Conservation (phyloP, 1,284 basidiomycete genomes). For the Somion occarium region DNA sequence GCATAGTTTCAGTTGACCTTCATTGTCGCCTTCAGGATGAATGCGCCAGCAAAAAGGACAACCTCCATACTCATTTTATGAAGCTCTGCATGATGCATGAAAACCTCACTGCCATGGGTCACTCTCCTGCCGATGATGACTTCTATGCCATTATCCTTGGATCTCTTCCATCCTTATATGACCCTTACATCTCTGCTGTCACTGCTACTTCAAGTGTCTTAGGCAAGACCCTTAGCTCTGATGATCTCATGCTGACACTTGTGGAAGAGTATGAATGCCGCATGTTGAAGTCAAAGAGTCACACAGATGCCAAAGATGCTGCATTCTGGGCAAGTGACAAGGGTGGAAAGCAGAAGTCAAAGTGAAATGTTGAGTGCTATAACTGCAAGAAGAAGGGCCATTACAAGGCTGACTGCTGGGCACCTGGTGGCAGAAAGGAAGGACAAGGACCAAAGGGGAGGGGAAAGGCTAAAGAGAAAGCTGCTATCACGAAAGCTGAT, state of each 20-base stretch:
- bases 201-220: slow-evolving; percentile 1
- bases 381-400: slow-evolving; percentile 25
- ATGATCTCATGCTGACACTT: slow-evolving; percentile 13
- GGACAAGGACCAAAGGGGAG: no score
- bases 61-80: slow-evolving; percentile 17
- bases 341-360: slow-evolving; percentile 4
- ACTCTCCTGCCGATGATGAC: slow-evolving; percentile 11
- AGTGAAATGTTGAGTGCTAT: slow-evolving; percentile 12
- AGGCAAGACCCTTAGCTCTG: slow-evolving; percentile 8
- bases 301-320: no score
- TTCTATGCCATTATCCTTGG: slow-evolving; percentile 13
- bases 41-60: slow-evolving; percentile 13
- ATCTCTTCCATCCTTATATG: slow-evolving; percentile 16
- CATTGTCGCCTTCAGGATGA: slow-evolving; percentile 16
- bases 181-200: slow-evolving; percentile 9
- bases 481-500: no score
- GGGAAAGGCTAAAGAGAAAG: no score
- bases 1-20: no score
- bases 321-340: slow-evolving; percentile 9
- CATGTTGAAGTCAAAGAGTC: slow-evolving; percentile 5
- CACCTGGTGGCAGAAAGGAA: slow-evolving; percentile 25
- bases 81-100: slow-evolving; percentile 15
- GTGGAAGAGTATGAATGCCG: no score
- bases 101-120: slow-evolving; percentile 18
- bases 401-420: slow-evolving; percentile 21